A percentile compares a stretch with the other conserved stretches of the same genome.
phyloP scores from a whole-genome alignment of 2,329 filamentous ascomycete species.

The Cladosporium sphaerospermum region DNA sequence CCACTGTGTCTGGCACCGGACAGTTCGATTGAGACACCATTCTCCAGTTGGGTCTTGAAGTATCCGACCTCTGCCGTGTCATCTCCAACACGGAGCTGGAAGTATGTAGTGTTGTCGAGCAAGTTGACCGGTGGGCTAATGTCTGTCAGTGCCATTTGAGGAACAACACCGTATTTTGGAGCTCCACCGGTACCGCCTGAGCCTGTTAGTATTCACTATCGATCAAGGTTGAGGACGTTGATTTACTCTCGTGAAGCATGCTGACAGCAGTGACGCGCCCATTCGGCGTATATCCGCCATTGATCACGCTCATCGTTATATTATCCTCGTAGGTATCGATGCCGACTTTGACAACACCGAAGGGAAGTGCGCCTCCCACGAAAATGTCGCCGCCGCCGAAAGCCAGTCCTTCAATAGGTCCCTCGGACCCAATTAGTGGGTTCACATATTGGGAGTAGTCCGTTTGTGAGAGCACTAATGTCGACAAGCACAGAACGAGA shows the following conservation, averaged over 20 bases:
- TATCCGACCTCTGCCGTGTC: conserved; percentile 52
- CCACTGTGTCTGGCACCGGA: conserved; percentile 52
- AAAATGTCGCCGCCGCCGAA: conserved; percentile 42
- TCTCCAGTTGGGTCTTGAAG: conserved; percentile 52
- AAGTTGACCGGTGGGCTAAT: conserved; percentile 32
- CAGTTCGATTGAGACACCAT: conserved; percentile 53
- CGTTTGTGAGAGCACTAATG: conserved; percentile 9
- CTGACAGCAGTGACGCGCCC: conserved; percentile 24
- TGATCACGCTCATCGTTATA: conserved; percentile 31
- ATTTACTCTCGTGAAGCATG: conserved; percentile 41
- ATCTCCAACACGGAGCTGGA: conserved; percentile 30
- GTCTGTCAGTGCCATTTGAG: conserved; percentile 45
- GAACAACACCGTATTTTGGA: conserved; percentile 62
- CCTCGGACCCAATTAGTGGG: conserved; percentile 46
- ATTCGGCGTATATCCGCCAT: conserved; percentile 36
- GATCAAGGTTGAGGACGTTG: too few species aligned
- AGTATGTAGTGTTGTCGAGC: conserved; percentile 36
- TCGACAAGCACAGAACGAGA: too few species aligned
- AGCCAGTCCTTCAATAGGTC: conserved; percentile 38
- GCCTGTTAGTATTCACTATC: neutral
- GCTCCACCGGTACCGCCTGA: conserved; percentile 59
- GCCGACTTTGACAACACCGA: conserved; percentile 40
- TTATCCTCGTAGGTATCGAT: conserved; percentile 35
- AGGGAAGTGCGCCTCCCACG: conserved; percentile 37
- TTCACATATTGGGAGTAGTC: conserved; percentile 43